phyloP scores from a whole-genome alignment of 108 stramenopile genomes.

The Cyclotella choctawhatcheeana region DNA sequence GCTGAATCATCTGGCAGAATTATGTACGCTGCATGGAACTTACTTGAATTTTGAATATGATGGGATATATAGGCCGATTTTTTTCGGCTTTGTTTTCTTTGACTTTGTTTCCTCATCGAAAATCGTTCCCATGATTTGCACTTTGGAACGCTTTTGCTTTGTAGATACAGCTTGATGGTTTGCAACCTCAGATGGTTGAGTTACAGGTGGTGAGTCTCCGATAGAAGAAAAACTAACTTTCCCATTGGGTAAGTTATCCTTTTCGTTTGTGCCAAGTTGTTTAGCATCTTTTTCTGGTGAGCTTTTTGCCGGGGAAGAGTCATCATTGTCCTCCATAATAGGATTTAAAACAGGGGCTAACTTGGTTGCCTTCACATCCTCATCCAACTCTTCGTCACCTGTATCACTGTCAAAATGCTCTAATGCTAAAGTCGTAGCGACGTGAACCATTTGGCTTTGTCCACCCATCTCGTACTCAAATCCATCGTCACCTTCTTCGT shows the following conservation, averaged over 20 bases:
- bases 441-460: slow-evolving; percentile 58
- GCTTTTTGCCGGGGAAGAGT: slow-evolving; percentile 1
- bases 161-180: neutral
- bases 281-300: neutral
- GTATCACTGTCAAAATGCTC: slow-evolving; percentile 27
- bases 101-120: slow-evolving; percentile 33
- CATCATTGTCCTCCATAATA: slow-evolving; percentile 1
- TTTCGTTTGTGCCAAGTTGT: neutral
- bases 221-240: neutral
- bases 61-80: slow-evolving; percentile 35
- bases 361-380: neutral
- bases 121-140: slow-evolving; percentile 34
- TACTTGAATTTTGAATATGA: slow-evolving; percentile 23
- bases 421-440: slow-evolving; percentile 40
- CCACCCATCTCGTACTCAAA: slow-evolving; percentile 85
- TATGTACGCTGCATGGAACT: no score
- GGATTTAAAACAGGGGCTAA: neutral
- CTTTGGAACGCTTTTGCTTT: slow-evolving; percentile 20
- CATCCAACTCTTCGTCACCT: slow-evolving; percentile 19
- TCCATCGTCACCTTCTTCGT: slow-evolving; percentile 64
- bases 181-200: neutral
- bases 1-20: no score
- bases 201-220: neutral
- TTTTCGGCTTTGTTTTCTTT: slow-evolving; percentile 17
- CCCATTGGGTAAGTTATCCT: no score